Evolutionary conservation across 768 basidiomycete species (phyloP).

Genomic region (Cantharellus cinnabarinus): DNA sequence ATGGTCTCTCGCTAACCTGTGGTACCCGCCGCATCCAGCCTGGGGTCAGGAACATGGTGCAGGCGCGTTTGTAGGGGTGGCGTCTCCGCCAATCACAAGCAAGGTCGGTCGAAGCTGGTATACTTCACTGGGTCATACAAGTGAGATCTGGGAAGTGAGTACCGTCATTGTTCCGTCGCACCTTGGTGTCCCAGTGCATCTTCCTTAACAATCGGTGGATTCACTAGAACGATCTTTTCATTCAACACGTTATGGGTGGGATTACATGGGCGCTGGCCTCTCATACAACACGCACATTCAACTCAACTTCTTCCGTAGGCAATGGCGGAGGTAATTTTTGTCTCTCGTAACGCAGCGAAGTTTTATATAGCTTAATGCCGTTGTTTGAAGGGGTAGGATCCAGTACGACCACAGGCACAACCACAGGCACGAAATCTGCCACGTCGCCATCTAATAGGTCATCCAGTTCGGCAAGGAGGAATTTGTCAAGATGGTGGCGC

Average conservation of each 20-base stretch:
- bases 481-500: no score
- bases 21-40: slow-evolving; percentile 23
- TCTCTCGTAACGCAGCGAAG: no score
- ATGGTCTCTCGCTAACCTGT: no score
- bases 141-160: slow-evolving; percentile 51
- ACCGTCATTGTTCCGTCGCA: slow-evolving; percentile 9
- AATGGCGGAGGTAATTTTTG: background rate
- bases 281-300: slow-evolving; percentile 9
- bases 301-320: background rate
- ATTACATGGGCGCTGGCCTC: slow-evolving; percentile 53
- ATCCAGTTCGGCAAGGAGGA: no score
- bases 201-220: background rate
- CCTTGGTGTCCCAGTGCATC: background rate
- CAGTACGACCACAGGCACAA: no score
- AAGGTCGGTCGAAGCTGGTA: slow-evolving; percentile 54
- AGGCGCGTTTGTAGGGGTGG: slow-evolving; percentile 30
- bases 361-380: no score
- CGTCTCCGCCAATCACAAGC: slow-evolving; percentile 13
- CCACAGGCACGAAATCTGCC: no score
- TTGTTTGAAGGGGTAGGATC: no score
- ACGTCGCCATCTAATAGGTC: no score
- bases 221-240: slow-evolving; percentile 34
- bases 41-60: slow-evolving; percentile 69
- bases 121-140: slow-evolving; percentile 60
- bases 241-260: slow-evolving; percentile 59